Evolutionary conservation across 805 yeast species (phyloP), one percentile per base, ranked within the genome.

Genomic region (Naumovozyma dairenensis): DNA sequence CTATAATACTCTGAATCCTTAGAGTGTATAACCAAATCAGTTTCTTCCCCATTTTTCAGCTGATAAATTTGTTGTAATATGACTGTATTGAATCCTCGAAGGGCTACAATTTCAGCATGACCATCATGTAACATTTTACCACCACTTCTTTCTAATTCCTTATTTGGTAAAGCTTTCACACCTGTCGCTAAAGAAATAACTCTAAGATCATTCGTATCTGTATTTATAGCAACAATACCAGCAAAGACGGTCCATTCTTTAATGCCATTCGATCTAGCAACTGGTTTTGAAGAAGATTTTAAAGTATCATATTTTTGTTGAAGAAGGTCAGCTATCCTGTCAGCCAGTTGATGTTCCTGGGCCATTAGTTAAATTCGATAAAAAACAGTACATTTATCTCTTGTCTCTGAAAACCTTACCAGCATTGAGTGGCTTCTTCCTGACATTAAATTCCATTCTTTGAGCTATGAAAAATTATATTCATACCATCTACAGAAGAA

Each of bases 241-340:
- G 94, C 83, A 13, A 86, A 46, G 0, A 85, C 82, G 0, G 96
- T 83, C 86, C 94, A 85, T 59, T 87, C 96, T 25, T 58, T 51
- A 0, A 64, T 60, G 0, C 84, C 82, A 47, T 82, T 80, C 2
- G 86, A 70, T 25, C 81, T 63, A 1, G 53, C 43, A 0, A 52
- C 48, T 0, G 94, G 94, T 51, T 74, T 77, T 1, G 83, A 83
- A 6, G 25, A 59, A 51, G 48, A 29, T 10, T 44, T 53, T 30
- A 65, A 42, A 16, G 34, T 37, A 14, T 48, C 40, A 46, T 68
- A 72, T 7, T 43, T 45, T 2, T 22, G 32, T 12, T 38, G 16
- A 2, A 57, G 51, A 5, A 31, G 6, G 2, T 14, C 14, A 10
- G 46, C 46, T 14, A 57, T 42, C 21, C 34, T 15, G 17, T 54